Base-by-base conservation (phyloP, 1,139 yeast genomes). In the Zygotorulaspora mrakii region DNA sequence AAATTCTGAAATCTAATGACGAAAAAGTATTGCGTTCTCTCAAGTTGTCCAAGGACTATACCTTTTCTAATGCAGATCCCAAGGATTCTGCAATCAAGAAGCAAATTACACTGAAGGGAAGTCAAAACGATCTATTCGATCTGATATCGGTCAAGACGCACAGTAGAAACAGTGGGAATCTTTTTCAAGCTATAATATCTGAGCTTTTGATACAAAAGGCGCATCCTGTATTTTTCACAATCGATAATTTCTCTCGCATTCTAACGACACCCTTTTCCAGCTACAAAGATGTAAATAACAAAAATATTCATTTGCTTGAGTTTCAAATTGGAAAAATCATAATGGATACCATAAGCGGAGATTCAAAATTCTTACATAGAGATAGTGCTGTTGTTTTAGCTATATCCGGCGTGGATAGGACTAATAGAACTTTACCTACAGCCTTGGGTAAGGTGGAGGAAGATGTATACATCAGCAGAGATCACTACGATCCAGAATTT, bases 231-330 rank as follows among this genome's bases (percentile, higher is more conserved):
- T 66, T 79, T 38, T 68, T 87, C 35, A 71, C 94, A 5, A 69
- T 87, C 34, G 97, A 89, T 59, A 80, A 85, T 58, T 72, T 87
- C 55, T 81, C 87, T 46, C 77, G 80, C 1, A 64, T 87, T 42
- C 64, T 80, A 14, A 75, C 79, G 38, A 58, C 66, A 28, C 71
- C 84, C 8, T 62, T 65, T 38, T 76, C 95, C 7, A 70, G 66
- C 35, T 86, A 88, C 66, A 75, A 76, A 52, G 74, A 79, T 55
- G 64, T 74, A 2, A 69, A 76, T 28, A 79, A 79, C 64, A 62
- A 69, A 30, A 74, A 73, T 12, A 74, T 89, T 42, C 78, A 78
- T 54, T 71, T 81, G 45, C 69, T 72, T 21, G 74, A 81, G 24
- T 73, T 89, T 41, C 91, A 84, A 60, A 56, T 87, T 26, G 81